These are phyloP conservation scores for Chrysoporthe cubensis DNA, from an alignment of 2,329 filamentous ascomycete genomes.

Conservation along the genomic window DNA sequence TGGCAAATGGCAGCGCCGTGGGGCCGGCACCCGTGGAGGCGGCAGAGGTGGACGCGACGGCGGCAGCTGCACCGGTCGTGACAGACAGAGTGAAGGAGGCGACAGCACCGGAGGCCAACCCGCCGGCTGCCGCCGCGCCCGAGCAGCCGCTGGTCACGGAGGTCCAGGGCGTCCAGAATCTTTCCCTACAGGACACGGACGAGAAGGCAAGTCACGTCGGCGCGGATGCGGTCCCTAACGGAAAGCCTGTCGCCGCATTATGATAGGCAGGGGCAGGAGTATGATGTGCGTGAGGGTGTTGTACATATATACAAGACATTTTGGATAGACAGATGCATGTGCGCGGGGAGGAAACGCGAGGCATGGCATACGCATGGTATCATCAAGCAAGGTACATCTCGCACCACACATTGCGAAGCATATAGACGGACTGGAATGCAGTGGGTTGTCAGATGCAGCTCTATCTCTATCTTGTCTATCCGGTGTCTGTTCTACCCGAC, in stretches of 20 bases:
- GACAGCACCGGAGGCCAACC: slow-evolving; percentile 2
- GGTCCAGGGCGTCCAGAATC: slow-evolving; percentile 31
- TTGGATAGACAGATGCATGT: slow-evolving; percentile 10
- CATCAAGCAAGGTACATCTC: too few relatives aligned
- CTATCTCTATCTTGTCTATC: too few relatives aligned
- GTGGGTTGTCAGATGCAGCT: too few relatives aligned
- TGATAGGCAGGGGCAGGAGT: background rate
- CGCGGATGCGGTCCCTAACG: slow-evolving; percentile 10
- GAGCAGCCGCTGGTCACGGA: slow-evolving; percentile 19
- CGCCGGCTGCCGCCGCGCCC: slow-evolving; percentile 11
- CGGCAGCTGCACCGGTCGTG: slow-evolving; percentile 13
- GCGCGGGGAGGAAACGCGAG: background rate
- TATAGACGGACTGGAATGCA: too few relatives aligned
- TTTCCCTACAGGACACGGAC: slow-evolving; percentile 30
- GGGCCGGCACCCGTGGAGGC: slow-evolving; percentile 9
- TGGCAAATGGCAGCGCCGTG: slow-evolving; percentile 19
- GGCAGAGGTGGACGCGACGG: slow-evolving; percentile 22
- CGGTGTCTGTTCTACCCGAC: too few relatives aligned
- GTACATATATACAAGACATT: background rate
- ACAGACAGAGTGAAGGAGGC: slow-evolving; percentile 24
- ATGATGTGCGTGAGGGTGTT: background rate
- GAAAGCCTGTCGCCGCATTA: slow-evolving; percentile 21
- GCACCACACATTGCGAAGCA: too few relatives aligned
- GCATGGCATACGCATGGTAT: background rate
- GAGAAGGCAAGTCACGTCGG: slow-evolving; percentile 25